Evolutionary conservation across 805 yeast genomes (phyloP).

Genomic region (Alloascoidea hylecoeti): DNA sequence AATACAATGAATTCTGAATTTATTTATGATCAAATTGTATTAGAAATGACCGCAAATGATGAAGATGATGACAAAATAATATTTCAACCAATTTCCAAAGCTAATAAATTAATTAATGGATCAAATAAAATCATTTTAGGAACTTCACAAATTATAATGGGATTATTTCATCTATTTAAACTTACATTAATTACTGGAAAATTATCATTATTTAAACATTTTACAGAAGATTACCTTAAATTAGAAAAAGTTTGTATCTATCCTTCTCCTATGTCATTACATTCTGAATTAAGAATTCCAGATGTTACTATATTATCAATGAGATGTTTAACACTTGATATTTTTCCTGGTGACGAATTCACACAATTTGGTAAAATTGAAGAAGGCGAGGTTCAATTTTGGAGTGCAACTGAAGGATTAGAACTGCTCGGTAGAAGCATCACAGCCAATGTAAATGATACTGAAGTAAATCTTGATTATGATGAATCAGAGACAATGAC

Average conservation of each 20-base stretch:
- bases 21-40: neutral
- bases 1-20: neutral
- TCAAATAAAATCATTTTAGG: slow-evolving; percentile 11
- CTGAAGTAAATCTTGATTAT: neutral
- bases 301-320: neutral
- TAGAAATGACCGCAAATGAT: neutral
- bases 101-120: slow-evolving; percentile 3
- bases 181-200: slow-evolving; percentile 15
- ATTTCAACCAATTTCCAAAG: slow-evolving; percentile 1
- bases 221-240: slow-evolving; percentile 5
- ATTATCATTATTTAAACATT: slow-evolving; percentile 13
- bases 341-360: neutral
- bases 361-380: slow-evolving; percentile 6
- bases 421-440: neutral
- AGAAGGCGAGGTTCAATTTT: slow-evolving; percentile 10
- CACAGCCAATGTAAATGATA: neutral
- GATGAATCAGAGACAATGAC: slow-evolving; percentile 3
- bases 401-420: slow-evolving; percentile 1
- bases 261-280: slow-evolving; percentile 10
- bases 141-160: slow-evolving; percentile 18
- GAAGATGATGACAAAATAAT: neutral
- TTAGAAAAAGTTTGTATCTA: slow-evolving; percentile 6
- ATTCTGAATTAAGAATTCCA: neutral
- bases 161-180: slow-evolving; percentile 17
- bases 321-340: neutral